Conservation (phyloP, 2,329 filamentous ascomycete species). For the Albifimbria verrucaria region DNA sequence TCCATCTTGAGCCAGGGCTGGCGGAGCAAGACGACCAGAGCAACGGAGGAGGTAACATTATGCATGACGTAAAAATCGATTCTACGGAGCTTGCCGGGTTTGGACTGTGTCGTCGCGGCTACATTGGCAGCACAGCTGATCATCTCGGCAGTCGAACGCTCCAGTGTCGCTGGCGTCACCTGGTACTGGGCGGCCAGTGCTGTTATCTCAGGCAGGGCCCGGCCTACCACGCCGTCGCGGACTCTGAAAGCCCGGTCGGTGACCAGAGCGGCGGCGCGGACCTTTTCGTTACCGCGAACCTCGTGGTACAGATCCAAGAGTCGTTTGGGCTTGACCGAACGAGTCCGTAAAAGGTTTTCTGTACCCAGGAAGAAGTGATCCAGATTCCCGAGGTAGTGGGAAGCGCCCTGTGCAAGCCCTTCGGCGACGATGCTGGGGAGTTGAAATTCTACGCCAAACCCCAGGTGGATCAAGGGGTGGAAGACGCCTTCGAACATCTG, state of each 20-base stretch:
- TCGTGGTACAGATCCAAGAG: constrained; percentile 16
- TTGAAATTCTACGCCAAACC: constrained; percentile 65
- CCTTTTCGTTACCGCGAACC: constrained; percentile 39
- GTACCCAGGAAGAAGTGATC: constrained; percentile 35
- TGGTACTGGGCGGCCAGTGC: constrained; percentile 50
- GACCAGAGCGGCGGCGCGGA: constrained; percentile 44
- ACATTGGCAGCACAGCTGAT: constrained; percentile 19
- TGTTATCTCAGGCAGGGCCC: constrained; percentile 54
- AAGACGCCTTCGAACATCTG: constrained; percentile 49
- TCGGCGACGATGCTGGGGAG: constrained; percentile 66
- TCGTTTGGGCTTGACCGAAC: background rate
- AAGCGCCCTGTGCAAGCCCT: constrained; percentile 60
- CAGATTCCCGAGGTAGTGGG: constrained; percentile 38
- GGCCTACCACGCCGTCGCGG: constrained; percentile 58
- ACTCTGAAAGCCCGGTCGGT: constrained; percentile 37
- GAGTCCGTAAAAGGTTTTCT: constrained; percentile 10
- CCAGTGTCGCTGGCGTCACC: constrained; percentile 36
- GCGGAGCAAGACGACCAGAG: constrained; percentile 22
- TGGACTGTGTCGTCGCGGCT: constrained; percentile 41
- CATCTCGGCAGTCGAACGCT: constrained; percentile 26
- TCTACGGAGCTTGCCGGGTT: constrained; percentile 51
- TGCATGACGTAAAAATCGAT: constrained; percentile 62
- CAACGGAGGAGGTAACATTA: constrained; percentile 28
- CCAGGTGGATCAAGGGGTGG: constrained; percentile 67
- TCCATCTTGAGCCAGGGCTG: constrained; percentile 28